phyloP scores from a whole-genome alignment of 2,329 filamentous ascomycete genomes.

The Exophiala alcalophila region DNA sequence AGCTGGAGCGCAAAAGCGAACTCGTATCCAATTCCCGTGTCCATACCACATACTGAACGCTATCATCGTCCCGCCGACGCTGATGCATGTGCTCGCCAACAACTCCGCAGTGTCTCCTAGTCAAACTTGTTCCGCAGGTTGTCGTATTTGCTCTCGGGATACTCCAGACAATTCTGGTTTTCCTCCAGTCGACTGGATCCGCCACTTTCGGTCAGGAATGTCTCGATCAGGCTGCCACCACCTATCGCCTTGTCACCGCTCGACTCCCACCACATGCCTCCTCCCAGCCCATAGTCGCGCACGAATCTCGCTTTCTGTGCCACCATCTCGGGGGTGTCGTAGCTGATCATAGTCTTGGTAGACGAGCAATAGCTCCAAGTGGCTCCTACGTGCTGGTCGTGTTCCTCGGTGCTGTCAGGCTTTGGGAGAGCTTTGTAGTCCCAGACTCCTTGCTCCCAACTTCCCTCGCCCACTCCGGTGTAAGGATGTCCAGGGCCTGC shows the following conservation, averaged over 20 bases:
- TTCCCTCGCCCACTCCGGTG: constrained; percentile 71
- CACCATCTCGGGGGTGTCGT: constrained; percentile 69
- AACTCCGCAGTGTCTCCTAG: too few species aligned
- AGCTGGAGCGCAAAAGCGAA: too few species aligned
- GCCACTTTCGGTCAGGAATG: constrained; percentile 39
- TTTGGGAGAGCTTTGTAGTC: constrained; percentile 85
- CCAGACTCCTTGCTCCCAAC: constrained; percentile 80
- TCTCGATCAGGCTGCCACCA: constrained; percentile 64
- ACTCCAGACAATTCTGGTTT: constrained; percentile 48
- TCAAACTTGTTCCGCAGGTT: constrained; percentile 49
- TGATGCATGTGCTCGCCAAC: too few species aligned
- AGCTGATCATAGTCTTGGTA: constrained; percentile 68
- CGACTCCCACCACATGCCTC: constrained; percentile 97
- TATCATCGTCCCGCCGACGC: too few species aligned
- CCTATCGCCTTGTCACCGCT: constrained; percentile 67
- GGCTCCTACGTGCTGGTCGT: constrained; percentile 63
- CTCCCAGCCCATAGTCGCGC: constrained; percentile 64
- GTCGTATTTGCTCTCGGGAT: constrained; percentile 54
- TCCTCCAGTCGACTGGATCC: constrained; percentile 43
- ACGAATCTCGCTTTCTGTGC: constrained; percentile 70
- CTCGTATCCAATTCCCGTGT: too few species aligned
- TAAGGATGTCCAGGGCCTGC: constrained; percentile 68
- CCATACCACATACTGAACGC: too few species aligned
- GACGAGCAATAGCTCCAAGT: constrained; percentile 72
- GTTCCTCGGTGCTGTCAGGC: constrained; percentile 60